Percentiles rank a stretch among this genome's conserved stretches.
Evolutionary conservation across 2,329 filamentous ascomycete species (phyloP).

Genomic region (Daldinia sp.): DNA sequence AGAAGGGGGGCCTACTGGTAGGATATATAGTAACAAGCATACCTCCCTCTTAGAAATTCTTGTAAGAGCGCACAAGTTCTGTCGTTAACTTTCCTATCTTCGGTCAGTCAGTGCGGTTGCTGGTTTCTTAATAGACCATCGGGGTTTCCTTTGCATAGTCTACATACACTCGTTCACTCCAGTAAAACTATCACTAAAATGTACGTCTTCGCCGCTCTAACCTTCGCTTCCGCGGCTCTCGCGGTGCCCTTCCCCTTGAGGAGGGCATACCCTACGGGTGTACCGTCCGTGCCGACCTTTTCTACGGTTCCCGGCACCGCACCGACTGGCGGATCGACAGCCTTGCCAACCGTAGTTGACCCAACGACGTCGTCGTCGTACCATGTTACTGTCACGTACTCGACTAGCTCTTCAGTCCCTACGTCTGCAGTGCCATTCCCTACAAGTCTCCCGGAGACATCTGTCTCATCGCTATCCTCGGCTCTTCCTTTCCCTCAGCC

Average conservation of each 20-base stretch:
- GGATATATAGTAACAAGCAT: conserved; percentile 18
- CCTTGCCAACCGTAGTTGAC: conserved; percentile 12
- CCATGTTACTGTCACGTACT: conserved; percentile 15
- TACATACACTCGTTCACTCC: conserved; percentile 26
- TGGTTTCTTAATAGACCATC: conserved; percentile 11
- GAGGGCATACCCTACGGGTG: not conserved
- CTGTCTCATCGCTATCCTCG: not conserved
- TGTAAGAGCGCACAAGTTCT: conserved; percentile 9
- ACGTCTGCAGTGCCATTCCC: not conserved
- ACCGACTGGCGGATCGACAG: conserved; percentile 20
- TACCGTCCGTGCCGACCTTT: not conserved
- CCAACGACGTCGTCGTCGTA: conserved; percentile 12
- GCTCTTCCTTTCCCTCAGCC: not conserved
- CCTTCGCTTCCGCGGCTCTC: conserved; percentile 30
- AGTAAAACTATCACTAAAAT: conserved; percentile 19
- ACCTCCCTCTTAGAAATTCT: conserved; percentile 1
- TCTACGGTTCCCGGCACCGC: conserved; percentile 12
- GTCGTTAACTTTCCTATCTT: conserved; percentile 23
- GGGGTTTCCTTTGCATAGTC: conserved; percentile 14
- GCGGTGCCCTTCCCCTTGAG: conserved; percentile 25
- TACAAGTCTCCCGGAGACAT: not conserved
- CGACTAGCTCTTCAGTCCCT: conserved; percentile 7
- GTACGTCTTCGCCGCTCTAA: conserved; percentile 29
- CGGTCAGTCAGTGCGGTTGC: conserved; percentile 27
- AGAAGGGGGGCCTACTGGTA: not conserved